These are phyloP conservation scores for Gossypium rotundifolium DNA, from an alignment of 345 rosid species.

Conservation along the genomic window DNA sequence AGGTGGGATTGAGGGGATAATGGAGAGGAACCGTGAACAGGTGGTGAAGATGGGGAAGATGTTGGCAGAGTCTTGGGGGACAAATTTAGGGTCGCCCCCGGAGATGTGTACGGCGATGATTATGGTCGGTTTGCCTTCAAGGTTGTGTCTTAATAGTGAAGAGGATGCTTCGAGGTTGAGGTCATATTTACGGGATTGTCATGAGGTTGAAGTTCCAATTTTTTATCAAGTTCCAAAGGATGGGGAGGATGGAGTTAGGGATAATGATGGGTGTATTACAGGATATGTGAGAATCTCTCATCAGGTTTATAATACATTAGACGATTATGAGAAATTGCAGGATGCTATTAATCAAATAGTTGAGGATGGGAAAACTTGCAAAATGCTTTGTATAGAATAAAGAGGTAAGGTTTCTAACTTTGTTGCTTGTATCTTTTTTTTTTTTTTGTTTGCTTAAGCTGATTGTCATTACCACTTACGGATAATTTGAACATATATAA, in stretches of 20 bases:
- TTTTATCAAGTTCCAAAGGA: conserved; percentile 45
- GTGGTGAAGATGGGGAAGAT: conserved; percentile 83
- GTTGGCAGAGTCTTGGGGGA: conserved; percentile 81
- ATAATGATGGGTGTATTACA: conserved; percentile 27
- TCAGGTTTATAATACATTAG: conserved; percentile 77
- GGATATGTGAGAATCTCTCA: conserved; percentile 77
- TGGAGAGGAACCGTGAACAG: conserved; percentile 64
- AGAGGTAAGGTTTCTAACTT: no score
- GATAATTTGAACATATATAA: no score
- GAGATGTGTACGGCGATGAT: conserved; percentile 80
- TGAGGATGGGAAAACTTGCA: conserved; percentile 16
- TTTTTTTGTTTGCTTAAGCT: no score
- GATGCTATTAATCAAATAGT: conserved; percentile 57
- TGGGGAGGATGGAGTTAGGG: conserved; percentile 27
- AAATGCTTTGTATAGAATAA: no score
- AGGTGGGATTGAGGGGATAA: conserved; percentile 75
- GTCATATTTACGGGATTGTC: conserved; percentile 47
- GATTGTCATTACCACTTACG: no score
- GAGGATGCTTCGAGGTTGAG: conserved; percentile 41
- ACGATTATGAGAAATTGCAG: conserved; percentile 65
- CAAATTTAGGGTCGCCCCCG: conserved; percentile 68
- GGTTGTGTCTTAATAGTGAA: conserved; percentile 45
- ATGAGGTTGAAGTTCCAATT: conserved; percentile 69
- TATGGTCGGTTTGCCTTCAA: conserved; percentile 81
- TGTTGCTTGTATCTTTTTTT: no score